Evolutionary conservation across 2,329 filamentous ascomycete species (phyloP).

Genomic region (Fusarium sp.): DNA sequence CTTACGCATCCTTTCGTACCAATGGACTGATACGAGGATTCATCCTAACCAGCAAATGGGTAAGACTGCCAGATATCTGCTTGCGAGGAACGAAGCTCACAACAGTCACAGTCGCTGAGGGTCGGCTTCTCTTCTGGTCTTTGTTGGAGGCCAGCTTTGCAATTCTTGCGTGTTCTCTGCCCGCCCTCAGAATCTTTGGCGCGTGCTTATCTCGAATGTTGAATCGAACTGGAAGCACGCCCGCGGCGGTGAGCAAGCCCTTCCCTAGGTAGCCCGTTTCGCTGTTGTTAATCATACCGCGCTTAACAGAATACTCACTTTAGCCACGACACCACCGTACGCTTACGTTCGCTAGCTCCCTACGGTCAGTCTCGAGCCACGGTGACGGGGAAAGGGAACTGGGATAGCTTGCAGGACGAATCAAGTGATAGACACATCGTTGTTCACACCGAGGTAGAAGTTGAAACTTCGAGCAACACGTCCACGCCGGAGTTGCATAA

Average conservation of each 20-base stretch:
- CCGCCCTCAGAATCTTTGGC: conserved; percentile 23
- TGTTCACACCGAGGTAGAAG: background rate
- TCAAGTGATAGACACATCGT: conserved; percentile 27
- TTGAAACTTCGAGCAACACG: too few species aligned
- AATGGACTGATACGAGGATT: conserved; percentile 13
- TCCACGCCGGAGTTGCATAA: too few species aligned
- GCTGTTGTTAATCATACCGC: background rate
- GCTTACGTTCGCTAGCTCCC: background rate
- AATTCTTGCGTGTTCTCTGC: conserved; percentile 28
- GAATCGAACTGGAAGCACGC: conserved; percentile 12
- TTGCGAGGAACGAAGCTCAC: background rate
- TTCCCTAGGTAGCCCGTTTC: fast-evolving
- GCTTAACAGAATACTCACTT: background rate
- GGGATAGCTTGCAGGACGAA: conserved; percentile 22
- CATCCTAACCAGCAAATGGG: conserved; percentile 21
- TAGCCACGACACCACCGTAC: background rate
- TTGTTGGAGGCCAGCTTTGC: conserved; percentile 21
- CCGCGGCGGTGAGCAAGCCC: conserved; percentile 1
- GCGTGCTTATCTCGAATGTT: conserved; percentile 10
- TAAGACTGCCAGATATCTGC: background rate
- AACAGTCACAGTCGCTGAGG: conserved; percentile 1
- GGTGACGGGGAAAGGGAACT: conserved; percentile 8
- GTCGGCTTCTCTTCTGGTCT: conserved; percentile 29
- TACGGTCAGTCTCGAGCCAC: conserved; percentile 11
- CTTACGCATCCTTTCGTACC: conserved; percentile 30